A percentile compares a stretch with the other conserved stretches of the same genome.
Evolutionary conservation across 2,329 filamentous ascomycete species (phyloP).

Genomic region (Aspergillus cejpii): DNA sequence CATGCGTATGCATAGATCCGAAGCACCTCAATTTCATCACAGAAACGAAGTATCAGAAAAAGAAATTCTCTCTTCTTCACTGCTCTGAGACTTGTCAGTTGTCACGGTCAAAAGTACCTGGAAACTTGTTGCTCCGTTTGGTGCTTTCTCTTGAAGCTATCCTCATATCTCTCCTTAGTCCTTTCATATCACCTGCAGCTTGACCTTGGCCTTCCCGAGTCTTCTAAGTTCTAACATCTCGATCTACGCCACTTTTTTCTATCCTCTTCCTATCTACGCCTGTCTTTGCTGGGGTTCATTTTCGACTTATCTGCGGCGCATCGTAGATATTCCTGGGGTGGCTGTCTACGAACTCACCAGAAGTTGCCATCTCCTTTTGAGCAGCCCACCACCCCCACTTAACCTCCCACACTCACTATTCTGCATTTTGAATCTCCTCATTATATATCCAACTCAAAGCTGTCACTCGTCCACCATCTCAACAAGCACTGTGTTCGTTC

Average conservation of each 20-base stretch:
- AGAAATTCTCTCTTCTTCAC: constrained; percentile 8
- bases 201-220: neutral
- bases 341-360: neutral
- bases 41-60: constrained; percentile 11
- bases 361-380: neutral
- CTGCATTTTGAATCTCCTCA: neutral
- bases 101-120: neutral
- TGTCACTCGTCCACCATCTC: neutral
- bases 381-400: neutral
- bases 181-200: neutral
- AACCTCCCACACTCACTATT: neutral
- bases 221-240: neutral
- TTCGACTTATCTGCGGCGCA: neutral
- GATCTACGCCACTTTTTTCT: neutral
- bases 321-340: neutral
- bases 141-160: constrained; percentile 1
- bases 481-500: neutral
- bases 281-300: neutral
- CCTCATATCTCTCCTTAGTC: constrained; percentile 1
- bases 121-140: constrained; percentile 9
- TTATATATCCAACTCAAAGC: neutral
- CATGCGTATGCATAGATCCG: constrained; percentile 30
- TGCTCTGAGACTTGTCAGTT: constrained; percentile 1
- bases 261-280: neutral
- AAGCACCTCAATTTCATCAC: constrained; percentile 19